Evolutionary conservation across 2,329 filamentous ascomycete genomes (phyloP).

Genomic region (Cladobotryum protrusum): DNA sequence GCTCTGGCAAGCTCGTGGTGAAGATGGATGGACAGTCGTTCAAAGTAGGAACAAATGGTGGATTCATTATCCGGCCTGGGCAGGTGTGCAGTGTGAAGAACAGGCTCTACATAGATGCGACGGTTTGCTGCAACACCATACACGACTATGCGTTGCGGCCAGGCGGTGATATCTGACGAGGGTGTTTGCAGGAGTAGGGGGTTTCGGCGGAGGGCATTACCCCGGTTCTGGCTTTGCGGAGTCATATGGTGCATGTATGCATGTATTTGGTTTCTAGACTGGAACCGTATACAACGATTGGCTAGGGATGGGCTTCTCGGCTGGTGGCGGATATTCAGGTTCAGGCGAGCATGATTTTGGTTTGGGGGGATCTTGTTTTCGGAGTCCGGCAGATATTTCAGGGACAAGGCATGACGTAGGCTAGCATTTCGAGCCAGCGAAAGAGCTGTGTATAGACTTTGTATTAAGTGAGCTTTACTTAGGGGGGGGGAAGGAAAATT

Average conservation of each 20-base stretch:
- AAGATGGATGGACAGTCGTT: slow-evolving; percentile 32
- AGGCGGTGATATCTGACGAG: neutral
- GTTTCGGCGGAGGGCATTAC: no score
- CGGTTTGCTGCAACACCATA: slow-evolving; percentile 36
- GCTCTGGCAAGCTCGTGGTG: slow-evolving; percentile 35
- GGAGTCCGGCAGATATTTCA: neutral
- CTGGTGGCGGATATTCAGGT: neutral
- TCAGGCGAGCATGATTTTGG: no score
- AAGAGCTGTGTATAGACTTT: no score
- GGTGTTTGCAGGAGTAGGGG: neutral
- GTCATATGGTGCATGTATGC: neutral
- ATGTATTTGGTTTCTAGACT: neutral
- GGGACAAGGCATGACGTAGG: neutral
- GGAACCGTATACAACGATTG: neutral
- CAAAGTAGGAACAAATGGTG: slow-evolving; percentile 36
- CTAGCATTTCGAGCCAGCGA: neutral
- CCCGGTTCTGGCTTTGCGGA: neutral
- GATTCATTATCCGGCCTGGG: slow-evolving; percentile 37
- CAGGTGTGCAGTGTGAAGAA: slow-evolving; percentile 36
- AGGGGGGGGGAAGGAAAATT: neutral
- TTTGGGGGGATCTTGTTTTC: slow-evolving; percentile 4
- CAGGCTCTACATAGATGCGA: slow-evolving; percentile 37
- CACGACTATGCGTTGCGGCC: slow-evolving; percentile 14
- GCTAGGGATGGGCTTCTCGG: slow-evolving; percentile 1
- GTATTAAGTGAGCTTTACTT: no score